Conservation (phyloP, 1,284 basidiomycete species). For the Heimioporus retisporus region DNA sequence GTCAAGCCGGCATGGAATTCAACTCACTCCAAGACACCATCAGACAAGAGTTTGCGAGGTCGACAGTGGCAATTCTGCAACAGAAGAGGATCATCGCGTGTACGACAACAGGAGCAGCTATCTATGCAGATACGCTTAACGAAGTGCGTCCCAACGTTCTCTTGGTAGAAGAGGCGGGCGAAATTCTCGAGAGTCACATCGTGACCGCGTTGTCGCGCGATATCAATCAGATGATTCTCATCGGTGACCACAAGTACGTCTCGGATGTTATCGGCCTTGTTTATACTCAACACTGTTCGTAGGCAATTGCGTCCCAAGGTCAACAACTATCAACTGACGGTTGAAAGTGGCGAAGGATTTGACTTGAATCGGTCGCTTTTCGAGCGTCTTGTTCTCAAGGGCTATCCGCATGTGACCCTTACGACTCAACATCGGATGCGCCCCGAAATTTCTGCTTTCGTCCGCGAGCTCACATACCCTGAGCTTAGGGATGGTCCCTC, state of each 20-base stretch:
- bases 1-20: conserved; percentile 46
- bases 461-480: conserved; percentile 70
- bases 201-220: conserved; percentile 60
- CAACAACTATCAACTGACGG: conserved; percentile 69
- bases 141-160: conserved; percentile 57
- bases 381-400: conserved; percentile 68
- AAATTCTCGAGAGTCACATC: conserved; percentile 74
- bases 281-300: background rate
- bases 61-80: conserved; percentile 45
- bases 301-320: conserved; percentile 78
- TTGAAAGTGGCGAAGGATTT: conserved; percentile 71
- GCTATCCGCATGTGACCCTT: conserved; percentile 67
- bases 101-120: conserved; percentile 75
- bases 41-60: conserved; percentile 46
- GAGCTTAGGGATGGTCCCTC: conserved; percentile 63
- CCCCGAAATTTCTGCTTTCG: conserved; percentile 69
- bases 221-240: conserved; percentile 66
- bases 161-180: conserved; percentile 76
- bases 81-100: conserved; percentile 69
- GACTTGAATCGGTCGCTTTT: conserved; percentile 74
- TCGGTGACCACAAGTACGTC: conserved; percentile 76
- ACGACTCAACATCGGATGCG: conserved; percentile 73
- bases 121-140: conserved; percentile 56
- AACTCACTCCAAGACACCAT: conserved; percentile 51
- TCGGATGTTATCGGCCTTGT: background rate